Conservation (phyloP, 768 basidiomycete species). For the Pleurotus giganteus region DNA sequence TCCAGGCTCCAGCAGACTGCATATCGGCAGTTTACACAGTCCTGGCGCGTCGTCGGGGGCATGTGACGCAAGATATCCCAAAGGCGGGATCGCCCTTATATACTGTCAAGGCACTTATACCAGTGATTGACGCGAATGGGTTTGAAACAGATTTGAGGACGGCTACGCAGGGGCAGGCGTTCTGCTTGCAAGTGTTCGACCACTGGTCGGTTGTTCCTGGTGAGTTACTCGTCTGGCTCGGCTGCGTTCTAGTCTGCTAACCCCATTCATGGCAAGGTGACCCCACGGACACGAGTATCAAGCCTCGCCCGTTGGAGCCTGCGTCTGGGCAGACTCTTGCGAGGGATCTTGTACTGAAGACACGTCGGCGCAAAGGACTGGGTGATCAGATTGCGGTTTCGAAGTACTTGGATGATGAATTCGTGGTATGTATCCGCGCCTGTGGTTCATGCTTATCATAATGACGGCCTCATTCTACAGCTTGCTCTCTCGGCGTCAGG, state of each 20-base stretch:
- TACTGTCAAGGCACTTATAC: constrained; percentile 97
- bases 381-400: constrained; percentile 97
- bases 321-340: constrained; percentile 95
- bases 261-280: constrained; percentile 57
- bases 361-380: constrained; percentile 91
- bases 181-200: constrained; percentile 95
- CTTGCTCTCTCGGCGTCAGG: constrained; percentile 93
- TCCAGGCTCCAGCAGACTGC: constrained; percentile 98
- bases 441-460: constrained; percentile 10
- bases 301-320: constrained; percentile 93
- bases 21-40: constrained; percentile 99
- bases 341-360: constrained; percentile 93
- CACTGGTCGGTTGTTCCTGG: constrained; percentile 99
- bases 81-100: constrained; percentile 98
- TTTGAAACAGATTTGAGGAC: constrained; percentile 98
- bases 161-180: constrained; percentile 98
- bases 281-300: constrained; percentile 96
- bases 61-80: constrained; percentile 97
- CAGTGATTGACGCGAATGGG: constrained; percentile 97
- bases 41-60: constrained; percentile 96
- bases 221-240: constrained; percentile 32
- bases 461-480: constrained; percentile 34
- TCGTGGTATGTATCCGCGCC: constrained; percentile 61
- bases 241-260: constrained; percentile 16
- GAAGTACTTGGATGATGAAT: constrained; percentile 97